Base-by-base conservation (phyloP, 129 eudicot genomes). In the Chrysanthemum lavandulifolium region DNA sequence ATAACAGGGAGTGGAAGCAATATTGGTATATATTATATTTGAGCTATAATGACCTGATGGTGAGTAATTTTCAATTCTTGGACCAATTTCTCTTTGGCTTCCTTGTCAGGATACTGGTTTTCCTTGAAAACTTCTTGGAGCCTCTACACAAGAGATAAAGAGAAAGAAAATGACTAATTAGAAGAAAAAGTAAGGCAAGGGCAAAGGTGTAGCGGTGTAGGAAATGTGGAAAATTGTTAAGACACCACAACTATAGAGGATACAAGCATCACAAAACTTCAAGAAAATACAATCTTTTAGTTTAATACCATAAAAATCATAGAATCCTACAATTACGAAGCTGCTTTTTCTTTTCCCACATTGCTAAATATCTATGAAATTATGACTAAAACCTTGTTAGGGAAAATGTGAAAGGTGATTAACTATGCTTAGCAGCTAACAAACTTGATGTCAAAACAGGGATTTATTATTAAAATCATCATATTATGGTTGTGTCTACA, bases 41-140 rank as follows among this genome's bases (percentile, higher is more conserved):
- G 50, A 36, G 13, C 5, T 48, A 13, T 61, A 73, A 43, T 27
- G 13, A 85, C 97, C 98, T 87, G 96, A 59, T 15, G 61, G 58
- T 53, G 27, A 21, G 90, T 71, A 79, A 93, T 80, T 40, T 90
- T 84, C 52, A 87, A 74, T 72, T 89, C 98, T 68, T 73, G 66
- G 14, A 87, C 97, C 81, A 93, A 68, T 33, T 78, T 90, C 15
- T 87, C 92, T 83, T 72, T 90, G 36, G 15, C 77, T 18, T 58
- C 61, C 40, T 73, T 77, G 31, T 79, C 83, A 45, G 98, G 98
- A 60, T 82, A 89, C 52, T 86, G 88, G 71, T 86, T 86, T 80
- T 87, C 86, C 79, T 84, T 89, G 82, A 93, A 93, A 66, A 79
- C 69, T 82, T 82, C 83, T 45, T 67, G 47, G 45, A 93, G 91